Base-by-base conservation (phyloP, 371 early-diverging fungal genomes). In the Syncephalis fuscata region DNA sequence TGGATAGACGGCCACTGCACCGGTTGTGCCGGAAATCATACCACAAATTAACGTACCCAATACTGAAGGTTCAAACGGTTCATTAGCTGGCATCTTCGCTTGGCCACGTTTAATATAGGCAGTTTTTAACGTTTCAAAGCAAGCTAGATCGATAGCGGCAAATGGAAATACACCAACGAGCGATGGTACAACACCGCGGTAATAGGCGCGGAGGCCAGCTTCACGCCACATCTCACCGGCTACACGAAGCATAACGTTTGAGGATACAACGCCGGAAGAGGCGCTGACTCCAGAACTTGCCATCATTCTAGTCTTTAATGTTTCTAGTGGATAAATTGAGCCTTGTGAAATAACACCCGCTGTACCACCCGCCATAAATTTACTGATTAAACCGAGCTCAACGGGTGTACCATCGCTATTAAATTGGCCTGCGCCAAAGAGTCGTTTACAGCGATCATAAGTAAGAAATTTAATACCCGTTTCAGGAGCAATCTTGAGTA, bases 161-260 rank as follows among this genome's bases (percentile, higher is more conserved):
- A 82, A 88, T 1, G 86, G 88, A 45, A 88, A 82, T 22, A 88
- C 81, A 26, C 84, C 85, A 7, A 82, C 49, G 16, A 86, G 56
- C 32, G 65, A 70, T 21, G 61, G 79, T 43, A 70, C 65, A 37
- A 82, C 58, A 16, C 88, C 88, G 21, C 81, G 78, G 67, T 77
- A 88, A 45, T 85, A 85, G 0, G 80, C 71, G 14, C 73, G 62
- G 17, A 79, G 45, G 16, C 85, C 82, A 38, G 70, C 63, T 40
- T 68, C 58, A 25, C 50, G 59, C 55, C 71, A 79, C 68, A 85
- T 73, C 25, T 64, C 58, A n/a, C 57, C 59, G 0, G 72, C 71
- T 4, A 80, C 77, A 25, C 42, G 39, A 40, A 27, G 24, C 32
- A 43, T 43, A 48, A 41, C 39, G 44, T 14, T 41, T 26, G 20